Evolutionary conservation across 345 rosid genomes (phyloP).

Genomic region (Stellera chamaejasme): DNA sequence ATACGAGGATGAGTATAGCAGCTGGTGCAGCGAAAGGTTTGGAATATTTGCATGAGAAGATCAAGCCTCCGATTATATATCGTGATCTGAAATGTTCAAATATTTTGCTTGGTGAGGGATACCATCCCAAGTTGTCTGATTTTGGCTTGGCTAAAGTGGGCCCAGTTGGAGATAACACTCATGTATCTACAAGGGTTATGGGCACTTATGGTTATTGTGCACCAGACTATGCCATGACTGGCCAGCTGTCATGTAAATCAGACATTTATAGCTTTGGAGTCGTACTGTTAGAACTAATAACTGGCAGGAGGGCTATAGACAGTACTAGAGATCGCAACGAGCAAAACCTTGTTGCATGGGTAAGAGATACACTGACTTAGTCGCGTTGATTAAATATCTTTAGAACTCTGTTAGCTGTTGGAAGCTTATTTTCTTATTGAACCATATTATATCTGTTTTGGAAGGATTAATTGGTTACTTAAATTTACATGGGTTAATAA

Average conservation of each 20-base stretch:
- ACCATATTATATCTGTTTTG: neutral
- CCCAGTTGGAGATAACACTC: conserved; percentile 83
- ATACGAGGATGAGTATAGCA: conserved; percentile 74
- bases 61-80: conserved; percentile 75
- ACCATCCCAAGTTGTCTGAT: conserved; percentile 77
- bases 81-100: conserved; percentile 89
- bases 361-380: conserved; percentile 19
- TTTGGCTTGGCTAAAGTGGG: conserved; percentile 96
- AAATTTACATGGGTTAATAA: too few species aligned
- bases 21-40: conserved; percentile 87
- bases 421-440: neutral
- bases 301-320: conserved; percentile 89
- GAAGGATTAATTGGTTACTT: too few species aligned
- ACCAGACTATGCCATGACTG: conserved; percentile 94
- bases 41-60: conserved; percentile 73
- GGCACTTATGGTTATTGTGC: conserved; percentile 98
- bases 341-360: conserved; percentile 88
- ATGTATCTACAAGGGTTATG: conserved; percentile 93
- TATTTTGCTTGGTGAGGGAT: conserved; percentile 70
- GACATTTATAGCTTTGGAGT: conserved; percentile 94
- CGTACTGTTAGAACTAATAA: conserved; percentile 77
- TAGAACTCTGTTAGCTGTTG: neutral
- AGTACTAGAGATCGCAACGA: conserved; percentile 38
- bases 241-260: conserved; percentile 82
- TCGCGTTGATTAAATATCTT: neutral